Base-by-base conservation (phyloP, 1,284 basidiomycete species). In the Melampsora allii-populina region DNA sequence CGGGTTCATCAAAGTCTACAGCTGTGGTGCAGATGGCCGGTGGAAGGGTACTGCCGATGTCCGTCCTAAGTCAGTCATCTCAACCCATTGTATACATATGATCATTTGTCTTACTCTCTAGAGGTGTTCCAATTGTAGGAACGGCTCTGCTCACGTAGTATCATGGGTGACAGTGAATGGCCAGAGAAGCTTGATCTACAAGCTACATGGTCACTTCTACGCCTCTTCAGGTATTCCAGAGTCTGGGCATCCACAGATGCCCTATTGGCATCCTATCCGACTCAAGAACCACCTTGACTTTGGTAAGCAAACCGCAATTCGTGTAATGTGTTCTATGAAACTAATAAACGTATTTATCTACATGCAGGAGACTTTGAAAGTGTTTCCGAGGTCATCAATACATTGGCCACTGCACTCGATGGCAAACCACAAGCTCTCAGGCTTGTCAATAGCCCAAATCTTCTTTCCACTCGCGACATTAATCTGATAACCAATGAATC, bases 111-210 rank as follows among this genome's bases (percentile, higher is more conserved):
- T 24, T 29, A 24, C 21, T 56, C 6, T 19, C 27, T 24, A 21
- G 9, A 56, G 21, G n/a, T 19, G n/a, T 33, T 24, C 1, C 31
- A 33, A 36, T 39, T 64, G 48, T 46, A 73, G 63, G 45, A 9
- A 56, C 9, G 61, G 68, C 21, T 58, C 63, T n/a, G 66, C 66
- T 66, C 63, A 60, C 48, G 60, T 58, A 63, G 60, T 65, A 36
- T 73, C 56, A 12, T 73, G 71, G 71, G 29, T 73, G 17, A 45
- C 36, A 19, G 53, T 24, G 3, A 24, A 56, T 19, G 27, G n/a
- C 12, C n/a, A 21, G 27, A 56, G 53, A 21, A 56, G 42, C 42
- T 42, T 42, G 42, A 42, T 42, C 42, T 42, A 42, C 14, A 42
- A 42, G 17, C 14, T 42, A 10, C 14, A 42, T 17, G 42, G 42